Evolutionary conservation across 441 rosid species (phyloP).

Genomic region (Populus trichocarpa): DNA sequence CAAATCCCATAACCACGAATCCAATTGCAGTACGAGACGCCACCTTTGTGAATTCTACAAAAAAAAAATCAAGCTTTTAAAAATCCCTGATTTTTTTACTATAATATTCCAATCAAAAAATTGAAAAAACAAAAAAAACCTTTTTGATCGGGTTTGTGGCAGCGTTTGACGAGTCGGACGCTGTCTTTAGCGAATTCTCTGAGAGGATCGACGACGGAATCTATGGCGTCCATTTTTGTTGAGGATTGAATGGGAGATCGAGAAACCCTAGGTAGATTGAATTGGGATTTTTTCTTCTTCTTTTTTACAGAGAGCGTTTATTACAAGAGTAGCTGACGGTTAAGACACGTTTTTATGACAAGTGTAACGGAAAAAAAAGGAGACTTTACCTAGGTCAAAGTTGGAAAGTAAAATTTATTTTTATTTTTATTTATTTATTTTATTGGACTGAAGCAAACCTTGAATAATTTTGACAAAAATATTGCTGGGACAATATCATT

Average conservation of each 20-base stretch:
- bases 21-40: slow-evolving; percentile 85
- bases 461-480: no score
- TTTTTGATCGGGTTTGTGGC: slow-evolving; percentile 90
- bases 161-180: slow-evolving; percentile 77
- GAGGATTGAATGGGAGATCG: neutral
- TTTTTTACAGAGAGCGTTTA: no score
- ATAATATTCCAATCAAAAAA: neutral
- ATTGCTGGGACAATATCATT: no score
- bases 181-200: slow-evolving; percentile 81
- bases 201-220: slow-evolving; percentile 66
- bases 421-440: no score
- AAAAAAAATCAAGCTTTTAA: neutral
- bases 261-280: slow-evolving; percentile 18
- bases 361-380: neutral
- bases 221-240: slow-evolving; percentile 61
- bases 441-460: neutral
- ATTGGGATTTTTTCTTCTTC: neutral
- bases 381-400: neutral
- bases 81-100: neutral
- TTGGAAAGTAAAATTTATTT: no score
- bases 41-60: slow-evolving; percentile 64
- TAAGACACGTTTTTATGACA: neutral
- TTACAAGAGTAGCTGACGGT: neutral
- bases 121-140: slow-evolving; percentile 23
- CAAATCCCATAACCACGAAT: slow-evolving; percentile 88